Evolutionary conservation across 2,329 filamentous ascomycete species (phyloP).

Genomic region (Fusarium brachygibbosum): DNA sequence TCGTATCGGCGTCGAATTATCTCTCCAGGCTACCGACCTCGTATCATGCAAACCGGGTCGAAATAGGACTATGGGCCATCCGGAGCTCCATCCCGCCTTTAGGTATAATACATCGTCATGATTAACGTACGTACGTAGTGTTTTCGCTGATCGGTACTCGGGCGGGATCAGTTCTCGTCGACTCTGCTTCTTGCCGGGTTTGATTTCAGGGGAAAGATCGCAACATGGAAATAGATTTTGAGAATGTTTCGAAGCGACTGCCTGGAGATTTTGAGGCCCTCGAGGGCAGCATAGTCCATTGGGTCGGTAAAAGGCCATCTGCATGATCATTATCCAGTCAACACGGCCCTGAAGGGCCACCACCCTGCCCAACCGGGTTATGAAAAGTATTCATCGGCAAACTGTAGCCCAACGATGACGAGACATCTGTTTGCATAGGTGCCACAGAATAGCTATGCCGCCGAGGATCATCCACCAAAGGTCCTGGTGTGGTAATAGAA

Average conservation of each 20-base stretch:
- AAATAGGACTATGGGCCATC: neutral
- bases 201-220: neutral
- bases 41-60: neutral
- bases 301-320: slow-evolving; percentile 14
- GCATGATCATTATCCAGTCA: slow-evolving; percentile 36
- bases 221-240: neutral
- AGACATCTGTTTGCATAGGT: slow-evolving; percentile 40
- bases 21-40: neutral
- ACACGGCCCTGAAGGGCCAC: slow-evolving; percentile 43
- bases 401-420: slow-evolving; percentile 45
- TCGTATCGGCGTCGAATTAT: neutral
- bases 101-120: neutral
- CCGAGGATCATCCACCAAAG: slow-evolving; percentile 46
- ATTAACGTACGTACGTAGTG: neutral
- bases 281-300: slow-evolving; percentile 5
- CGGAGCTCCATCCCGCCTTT: neutral
- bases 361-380: slow-evolving; percentile 32
- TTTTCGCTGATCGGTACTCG: slow-evolving; percentile 2
- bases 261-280: slow-evolving; percentile 8
- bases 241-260: neutral
- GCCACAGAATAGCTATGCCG: slow-evolving; percentile 46
- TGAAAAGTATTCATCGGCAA: slow-evolving; percentile 47
- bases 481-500: slow-evolving; percentile 33
- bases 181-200: neutral
- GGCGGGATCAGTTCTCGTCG: neutral